Base-by-base conservation (phyloP, 164 flowering plant species). In the Magnolia sinica region DNA sequence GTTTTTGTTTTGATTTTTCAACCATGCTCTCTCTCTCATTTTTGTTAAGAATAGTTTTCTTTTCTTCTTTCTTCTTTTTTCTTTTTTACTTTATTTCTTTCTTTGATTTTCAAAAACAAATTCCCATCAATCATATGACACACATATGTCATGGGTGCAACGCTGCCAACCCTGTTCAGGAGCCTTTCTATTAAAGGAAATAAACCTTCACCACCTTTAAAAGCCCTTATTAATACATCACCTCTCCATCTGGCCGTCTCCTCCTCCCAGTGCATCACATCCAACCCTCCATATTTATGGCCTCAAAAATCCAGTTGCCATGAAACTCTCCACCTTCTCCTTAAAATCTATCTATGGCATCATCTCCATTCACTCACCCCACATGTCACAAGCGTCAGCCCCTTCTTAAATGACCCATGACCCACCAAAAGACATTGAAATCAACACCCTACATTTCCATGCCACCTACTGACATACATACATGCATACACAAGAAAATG, bases 331-430 rank as follows among this genome's bases (percentile, higher is more conserved):
- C 19, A 20, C 50, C 64, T 64, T 65, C 70, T 45, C 13, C 70
- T 74, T 65, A 64, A 64, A 68, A 22, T 74, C 61, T 8, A 74
- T 74, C 58, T 64, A 74, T 74, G 76, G 70, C 76, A 65, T 73
- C 76, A 37, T 64, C 59, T 68, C 27, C 45, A 50, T 65, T 65
- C 76, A 66, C 58, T 11, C 50, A 20, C 8, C 45, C 27, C 55
- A 50, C 76, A 74, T 64, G 70, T 74, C 59, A 64, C 75, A 19
- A 4, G 13, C n/a, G 59, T 6, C 59, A 49, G 61, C 45, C 19
- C 24, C 76, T 45, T 50, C 45, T 27, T 73, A 13, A 13, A 16
- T 8, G 19, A 18, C 67, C 16, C 16, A 49, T 45, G 68, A 61
- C 76, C 49, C 63, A 64, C 55, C 51, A 8, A 45, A 14, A 45